A percentile compares a stretch with the other conserved stretches of the same genome.
phyloP scores from a whole-genome alignment of 164 flowering plant species.

The Aristolochia californica region DNA sequence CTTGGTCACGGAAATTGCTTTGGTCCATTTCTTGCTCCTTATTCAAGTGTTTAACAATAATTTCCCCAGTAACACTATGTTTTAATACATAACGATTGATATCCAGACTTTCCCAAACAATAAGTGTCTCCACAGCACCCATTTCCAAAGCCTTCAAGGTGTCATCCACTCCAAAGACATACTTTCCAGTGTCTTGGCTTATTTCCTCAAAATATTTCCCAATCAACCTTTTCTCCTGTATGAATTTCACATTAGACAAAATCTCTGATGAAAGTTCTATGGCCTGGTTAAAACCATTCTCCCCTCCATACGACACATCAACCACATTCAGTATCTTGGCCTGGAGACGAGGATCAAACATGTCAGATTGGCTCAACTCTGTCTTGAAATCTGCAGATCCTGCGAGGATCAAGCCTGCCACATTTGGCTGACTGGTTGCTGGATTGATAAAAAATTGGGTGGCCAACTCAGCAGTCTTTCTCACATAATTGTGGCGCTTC shows the following conservation, averaged over 20 bases:
- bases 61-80: slow-evolving; percentile 1
- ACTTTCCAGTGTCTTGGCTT: slow-evolving; percentile 7
- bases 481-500: slow-evolving; percentile 7
- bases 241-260: slow-evolving; percentile 7
- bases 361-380: slow-evolving; percentile 7
- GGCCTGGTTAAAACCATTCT: slow-evolving; percentile 7
- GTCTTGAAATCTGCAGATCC: slow-evolving; percentile 9
- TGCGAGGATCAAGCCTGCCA: slow-evolving; percentile 2
- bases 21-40: slow-evolving; percentile 5
- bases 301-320: slow-evolving; percentile 8
- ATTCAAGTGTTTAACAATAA: slow-evolving; percentile 5
- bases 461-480: slow-evolving; percentile 7
- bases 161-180: slow-evolving; percentile 9
- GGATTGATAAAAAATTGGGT: slow-evolving; percentile 7
- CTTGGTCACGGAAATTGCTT: slow-evolving; percentile 4
- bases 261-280: slow-evolving; percentile 6
- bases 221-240: slow-evolving; percentile 4
- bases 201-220: slow-evolving; percentile 8
- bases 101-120: slow-evolving; percentile 8
- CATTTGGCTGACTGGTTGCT: slow-evolving; percentile 8
- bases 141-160: slow-evolving; percentile 6
- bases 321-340: slow-evolving; percentile 9
- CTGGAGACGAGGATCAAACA: slow-evolving; percentile 10
- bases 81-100: slow-evolving; percentile 3
- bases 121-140: slow-evolving; percentile 6